Evolutionary conservation across 257 asterid species (phyloP).

Genomic region (Solanum appendiculatum): DNA sequence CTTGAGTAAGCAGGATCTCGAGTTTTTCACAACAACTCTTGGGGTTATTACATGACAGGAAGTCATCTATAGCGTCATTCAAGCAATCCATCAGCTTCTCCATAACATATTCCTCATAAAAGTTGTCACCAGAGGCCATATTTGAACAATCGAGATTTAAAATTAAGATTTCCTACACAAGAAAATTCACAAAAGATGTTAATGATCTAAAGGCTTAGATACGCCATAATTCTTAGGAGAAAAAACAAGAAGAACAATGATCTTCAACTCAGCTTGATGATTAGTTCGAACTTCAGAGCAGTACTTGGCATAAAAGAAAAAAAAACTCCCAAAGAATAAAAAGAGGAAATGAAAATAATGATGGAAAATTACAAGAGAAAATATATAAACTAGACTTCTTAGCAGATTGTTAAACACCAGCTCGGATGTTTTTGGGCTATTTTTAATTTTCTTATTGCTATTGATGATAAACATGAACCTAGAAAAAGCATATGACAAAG

Average conservation of each 20-base stretch:
- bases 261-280: background rate
- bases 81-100: constrained; percentile 20
- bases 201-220: background rate
- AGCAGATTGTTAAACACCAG: background rate
- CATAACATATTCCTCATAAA: background rate
- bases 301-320: background rate
- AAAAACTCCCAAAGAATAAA: background rate
- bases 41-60: constrained; percentile 29
- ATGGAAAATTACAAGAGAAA: background rate
- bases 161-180: constrained; percentile 25
- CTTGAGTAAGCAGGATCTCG: constrained; percentile 44
- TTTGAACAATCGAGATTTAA: background rate
- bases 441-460: background rate
- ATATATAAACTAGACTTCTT: background rate
- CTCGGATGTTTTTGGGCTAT: background rate
- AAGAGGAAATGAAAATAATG: background rate
- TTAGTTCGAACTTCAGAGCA: background rate
- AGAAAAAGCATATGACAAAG: background rate
- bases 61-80: constrained; percentile 31
- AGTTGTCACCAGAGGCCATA: background rate
- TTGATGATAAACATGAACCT: background rate
- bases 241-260: background rate
- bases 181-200: background rate
- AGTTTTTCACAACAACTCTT: constrained; percentile 44
- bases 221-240: background rate